Base-by-base conservation (phyloP, 2,329 filamentous ascomycete species). In the Arachnomyces sp. region DNA sequence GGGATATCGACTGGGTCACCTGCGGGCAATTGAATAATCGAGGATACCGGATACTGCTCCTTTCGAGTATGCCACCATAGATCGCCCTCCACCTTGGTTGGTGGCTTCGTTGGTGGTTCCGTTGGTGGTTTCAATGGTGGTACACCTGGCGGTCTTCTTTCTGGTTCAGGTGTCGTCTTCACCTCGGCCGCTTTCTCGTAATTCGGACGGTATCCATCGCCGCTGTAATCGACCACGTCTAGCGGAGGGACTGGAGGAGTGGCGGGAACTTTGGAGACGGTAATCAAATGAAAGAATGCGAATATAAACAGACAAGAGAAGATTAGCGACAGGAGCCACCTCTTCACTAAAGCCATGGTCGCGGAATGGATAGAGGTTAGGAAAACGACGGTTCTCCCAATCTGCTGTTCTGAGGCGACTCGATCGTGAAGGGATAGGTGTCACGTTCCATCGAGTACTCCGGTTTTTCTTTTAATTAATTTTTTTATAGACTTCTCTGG, bases 1-100 rank as follows among this genome's bases (percentile, higher is more conserved):
- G 56, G 53, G 33, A 60, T 47, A 2, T 37, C 9, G 11, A 46
- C 46, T 3, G 55, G 48, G 17, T 43, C 31, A 4, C 50, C 49
- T 2, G 44, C 47, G 9, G 52, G 57, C 13, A 59, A 42, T 8
- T 45, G 43, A 12, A 47, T 49, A 36, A 51, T 40, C 12, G 48
- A 48, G 16, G 43, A 42, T 13, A 56, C 52, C 6, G 54, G 53
- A 37, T 52, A 36, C 13, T 46, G 40, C 31, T 45, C 41, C 12
- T 31, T 29, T 13, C 16, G 35, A n/a, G 15, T 36, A 14, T 21
- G 17, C 38, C 38, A 36, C 13, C 28, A 15, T 21, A 36, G 35
- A 16, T 13, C 9, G 14, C 28, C 15, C 12, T 16, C 14, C 1
- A 16, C 17, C 15, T 15, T 15, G 46, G 31, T 14, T 33, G 31